A percentile compares a stretch with the other conserved stretches of the same genome.
Evolutionary conservation across 768 basidiomycete species (phyloP).

Genomic region (Lactarius hatsudake): DNA sequence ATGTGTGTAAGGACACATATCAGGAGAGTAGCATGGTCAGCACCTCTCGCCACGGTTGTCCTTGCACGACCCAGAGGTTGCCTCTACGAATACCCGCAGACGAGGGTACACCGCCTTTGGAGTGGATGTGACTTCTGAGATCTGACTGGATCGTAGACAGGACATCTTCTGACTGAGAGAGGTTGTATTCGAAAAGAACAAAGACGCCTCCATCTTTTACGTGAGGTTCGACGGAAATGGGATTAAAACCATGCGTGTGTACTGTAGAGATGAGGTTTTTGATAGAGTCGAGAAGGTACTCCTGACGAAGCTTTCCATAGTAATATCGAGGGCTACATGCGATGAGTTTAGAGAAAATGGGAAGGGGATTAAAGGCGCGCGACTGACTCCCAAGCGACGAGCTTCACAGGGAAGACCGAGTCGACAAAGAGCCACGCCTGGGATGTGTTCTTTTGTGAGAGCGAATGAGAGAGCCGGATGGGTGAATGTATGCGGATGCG

Average conservation of each 20-base stretch:
- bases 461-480: slow-evolving; percentile 7
- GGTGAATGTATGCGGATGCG: slow-evolving; percentile 17
- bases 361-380: not conserved
- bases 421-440: slow-evolving; percentile 66
- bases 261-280: slow-evolving; percentile 48
- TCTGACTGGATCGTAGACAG: slow-evolving; percentile 49
- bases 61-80: slow-evolving; percentile 69
- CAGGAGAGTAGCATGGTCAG: not conserved
- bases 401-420: slow-evolving; percentile 72
- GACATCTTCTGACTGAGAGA: slow-evolving; percentile 32
- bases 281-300: slow-evolving; percentile 52
- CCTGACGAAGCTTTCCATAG: slow-evolving; percentile 57
- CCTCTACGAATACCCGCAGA: slow-evolving; percentile 56
- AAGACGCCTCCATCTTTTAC: slow-evolving; percentile 86
- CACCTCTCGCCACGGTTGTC: slow-evolving; percentile 81
- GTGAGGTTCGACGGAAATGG: slow-evolving; percentile 63
- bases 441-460: slow-evolving; percentile 35
- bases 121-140: slow-evolving; percentile 43
- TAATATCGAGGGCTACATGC: slow-evolving; percentile 57
- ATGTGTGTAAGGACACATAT: not conserved
- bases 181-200: slow-evolving; percentile 63
- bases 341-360: slow-evolving; percentile 12
- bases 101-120: slow-evolving; percentile 57
- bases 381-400: slow-evolving; percentile 72
- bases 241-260: slow-evolving; percentile 53